Percentiles rank a stretch among this genome's conserved stretches.
Evolutionary conservation across 768 basidiomycete species (phyloP).

Genomic region (Kwoniella sp.): DNA sequence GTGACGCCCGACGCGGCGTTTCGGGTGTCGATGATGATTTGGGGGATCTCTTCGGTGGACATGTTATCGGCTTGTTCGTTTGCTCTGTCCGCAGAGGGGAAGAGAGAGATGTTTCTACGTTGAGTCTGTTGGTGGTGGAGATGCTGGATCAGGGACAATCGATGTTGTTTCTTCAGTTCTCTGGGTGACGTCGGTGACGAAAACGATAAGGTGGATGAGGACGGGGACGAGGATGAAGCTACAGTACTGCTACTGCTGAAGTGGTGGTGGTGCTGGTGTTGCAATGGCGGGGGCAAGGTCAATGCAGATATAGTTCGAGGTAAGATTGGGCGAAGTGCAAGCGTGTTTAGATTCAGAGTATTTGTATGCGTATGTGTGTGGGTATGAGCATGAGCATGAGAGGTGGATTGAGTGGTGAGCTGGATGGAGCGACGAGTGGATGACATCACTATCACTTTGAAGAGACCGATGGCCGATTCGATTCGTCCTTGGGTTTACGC

Average conservation of each 20-base stretch:
- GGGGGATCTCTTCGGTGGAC: conserved; percentile 37
- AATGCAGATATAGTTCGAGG: conserved; percentile 1
- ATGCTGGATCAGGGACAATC: neutral
- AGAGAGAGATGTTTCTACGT: neutral
- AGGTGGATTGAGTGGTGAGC: neutral
- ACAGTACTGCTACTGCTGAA: neutral
- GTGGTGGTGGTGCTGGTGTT: neutral
- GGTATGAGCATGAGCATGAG: neutral
- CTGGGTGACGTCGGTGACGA: too few relatives aligned
- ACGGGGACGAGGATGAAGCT: neutral
- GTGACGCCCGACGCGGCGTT: conserved; percentile 52
- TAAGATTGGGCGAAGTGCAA: neutral
- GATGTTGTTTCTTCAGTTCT: neutral
- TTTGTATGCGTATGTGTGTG: neutral
- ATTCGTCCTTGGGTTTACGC: neutral
- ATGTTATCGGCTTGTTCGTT: conserved; percentile 11
- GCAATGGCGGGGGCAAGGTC: neutral
- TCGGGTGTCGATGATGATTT: conserved; percentile 45
- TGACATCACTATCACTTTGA: neutral
- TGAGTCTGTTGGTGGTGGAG: neutral
- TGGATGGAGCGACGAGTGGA: neutral
- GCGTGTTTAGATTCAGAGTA: neutral
- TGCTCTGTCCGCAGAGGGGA: neutral
- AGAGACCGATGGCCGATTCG: neutral
- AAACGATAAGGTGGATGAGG: too few relatives aligned